phyloP scores from a whole-genome alignment of 768 basidiomycete genomes.

The Tulasnella sp. region DNA sequence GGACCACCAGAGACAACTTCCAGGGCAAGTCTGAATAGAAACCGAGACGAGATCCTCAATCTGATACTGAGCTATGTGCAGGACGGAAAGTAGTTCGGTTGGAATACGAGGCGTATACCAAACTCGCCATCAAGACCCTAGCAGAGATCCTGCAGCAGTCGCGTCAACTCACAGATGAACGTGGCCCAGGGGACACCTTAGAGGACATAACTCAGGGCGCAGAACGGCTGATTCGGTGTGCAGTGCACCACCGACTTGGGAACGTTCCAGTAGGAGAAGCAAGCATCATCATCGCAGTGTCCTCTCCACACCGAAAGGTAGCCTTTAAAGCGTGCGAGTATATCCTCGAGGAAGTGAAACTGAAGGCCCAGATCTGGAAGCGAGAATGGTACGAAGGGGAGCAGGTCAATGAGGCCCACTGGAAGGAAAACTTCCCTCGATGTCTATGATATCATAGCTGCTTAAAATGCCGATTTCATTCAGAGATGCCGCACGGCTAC shows the following conservation, averaged over 20 bases:
- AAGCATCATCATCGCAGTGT: slow-evolving; percentile 76
- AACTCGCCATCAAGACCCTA: slow-evolving; percentile 69
- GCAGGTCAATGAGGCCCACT: slow-evolving; percentile 22
- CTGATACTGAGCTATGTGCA: slow-evolving; percentile 23
- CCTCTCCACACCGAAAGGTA: slow-evolving; percentile 71
- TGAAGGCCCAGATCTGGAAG: slow-evolving; percentile 82
- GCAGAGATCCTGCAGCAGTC: slow-evolving; percentile 42
- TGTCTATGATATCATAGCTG: background rate
- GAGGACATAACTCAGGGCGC: background rate
- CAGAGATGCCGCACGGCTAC: background rate
- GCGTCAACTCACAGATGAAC: slow-evolving; percentile 17
- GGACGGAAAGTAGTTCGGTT: slow-evolving; percentile 58
- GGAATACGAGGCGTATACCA: slow-evolving; percentile 76
- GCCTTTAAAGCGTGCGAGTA: slow-evolving; percentile 68
- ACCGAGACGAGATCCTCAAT: background rate
- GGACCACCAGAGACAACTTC: slow-evolving; percentile 78
- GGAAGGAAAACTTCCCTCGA: slow-evolving; percentile 12
- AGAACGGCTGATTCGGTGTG: slow-evolving; percentile 39
- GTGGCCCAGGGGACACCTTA: background rate
- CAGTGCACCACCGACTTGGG: slow-evolving; percentile 67
- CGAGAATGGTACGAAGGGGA: slow-evolving; percentile 72
- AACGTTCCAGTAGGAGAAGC: slow-evolving; percentile 38
- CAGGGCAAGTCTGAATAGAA: slow-evolving; percentile 39
- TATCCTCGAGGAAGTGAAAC: slow-evolving; percentile 78
- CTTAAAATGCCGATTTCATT: background rate